These are phyloP conservation scores for Calonectria honghensis DNA, from an alignment of 2,329 filamentous ascomycete genomes.

Conservation along the genomic window DNA sequence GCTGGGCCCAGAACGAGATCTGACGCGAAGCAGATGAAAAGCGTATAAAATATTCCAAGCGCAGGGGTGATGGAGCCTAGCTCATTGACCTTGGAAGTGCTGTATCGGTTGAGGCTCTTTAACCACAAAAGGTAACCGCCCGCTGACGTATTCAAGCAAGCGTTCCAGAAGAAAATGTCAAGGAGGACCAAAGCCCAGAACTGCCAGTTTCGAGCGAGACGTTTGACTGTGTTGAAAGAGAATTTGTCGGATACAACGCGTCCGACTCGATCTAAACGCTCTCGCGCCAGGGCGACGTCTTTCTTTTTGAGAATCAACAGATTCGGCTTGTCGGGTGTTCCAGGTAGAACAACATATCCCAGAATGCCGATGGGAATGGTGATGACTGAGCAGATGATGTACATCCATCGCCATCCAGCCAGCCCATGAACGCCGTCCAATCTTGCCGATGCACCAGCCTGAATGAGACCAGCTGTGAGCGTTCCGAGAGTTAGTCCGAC, in stretches of 20 bases:
- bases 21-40: constrained; percentile 73
- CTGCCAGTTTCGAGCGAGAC: constrained; percentile 64
- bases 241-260: constrained; percentile 63
- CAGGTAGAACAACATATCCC: constrained; percentile 71
- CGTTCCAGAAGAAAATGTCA: constrained; percentile 76
- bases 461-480: constrained; percentile 70
- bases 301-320: constrained; percentile 65
- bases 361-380: constrained; percentile 71
- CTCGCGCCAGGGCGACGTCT: constrained; percentile 67
- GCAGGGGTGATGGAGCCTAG: constrained; percentile 72
- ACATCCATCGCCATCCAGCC: constrained; percentile 73
- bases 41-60: constrained; percentile 74
- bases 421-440: constrained; percentile 66
- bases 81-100: constrained; percentile 69
- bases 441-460: constrained; percentile 62
- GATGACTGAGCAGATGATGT: constrained; percentile 71
- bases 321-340: constrained; percentile 67
- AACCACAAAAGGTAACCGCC: constrained; percentile 75
- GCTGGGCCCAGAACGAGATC: constrained; percentile 72
- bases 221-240: constrained; percentile 55
- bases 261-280: constrained; percentile 66
- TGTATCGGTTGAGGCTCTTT: constrained; percentile 71
- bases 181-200: constrained; percentile 71
- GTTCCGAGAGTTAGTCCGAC: constrained; percentile 70
- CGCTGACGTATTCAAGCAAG: constrained; percentile 64